phyloP scores from a whole-genome alignment of 108 stramenopile genomes.

The Pseudonitzschia multistriata region DNA sequence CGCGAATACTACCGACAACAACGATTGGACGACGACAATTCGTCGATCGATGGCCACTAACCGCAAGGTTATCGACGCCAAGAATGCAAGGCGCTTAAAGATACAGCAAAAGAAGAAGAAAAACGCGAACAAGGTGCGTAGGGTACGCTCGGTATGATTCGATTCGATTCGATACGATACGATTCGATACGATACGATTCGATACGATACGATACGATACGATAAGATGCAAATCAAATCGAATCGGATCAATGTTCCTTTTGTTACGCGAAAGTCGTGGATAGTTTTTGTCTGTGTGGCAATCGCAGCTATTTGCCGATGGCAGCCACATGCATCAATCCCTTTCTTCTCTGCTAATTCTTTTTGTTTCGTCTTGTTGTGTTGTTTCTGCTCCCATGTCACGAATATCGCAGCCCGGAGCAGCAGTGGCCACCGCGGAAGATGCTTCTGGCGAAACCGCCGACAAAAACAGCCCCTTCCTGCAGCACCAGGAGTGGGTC shows the following conservation, averaged over 20 bases:
- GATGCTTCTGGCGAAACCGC: neutral
- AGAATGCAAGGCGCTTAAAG: conserved; percentile 32
- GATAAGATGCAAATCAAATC: no score
- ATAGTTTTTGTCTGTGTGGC: no score
- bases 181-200: no score
- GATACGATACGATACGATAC: no score
- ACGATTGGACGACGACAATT: neutral
- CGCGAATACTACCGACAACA: neutral
- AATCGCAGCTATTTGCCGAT: no score
- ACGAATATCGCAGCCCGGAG: neutral
- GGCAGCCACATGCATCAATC: no score
- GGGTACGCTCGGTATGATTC: neutral
- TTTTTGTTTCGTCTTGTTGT: neutral
- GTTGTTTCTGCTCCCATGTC: neutral
- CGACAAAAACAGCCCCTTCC: conserved; percentile 22
- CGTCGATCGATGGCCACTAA: conserved; percentile 18
- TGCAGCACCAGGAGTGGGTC: conserved; percentile 80
- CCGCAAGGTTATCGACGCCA: conserved; percentile 35
- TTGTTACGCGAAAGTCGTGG: no score
- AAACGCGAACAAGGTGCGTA: conserved; percentile 12
- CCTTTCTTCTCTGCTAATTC: neutral
- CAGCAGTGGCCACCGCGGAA: neutral
- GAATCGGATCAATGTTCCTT: no score
- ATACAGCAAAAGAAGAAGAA: conserved; percentile 36
- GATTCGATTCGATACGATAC: neutral